These are phyloP conservation scores for Secale cereale DNA, from an alignment of 176 grass and related monocot species.

Conservation along the genomic window DNA sequence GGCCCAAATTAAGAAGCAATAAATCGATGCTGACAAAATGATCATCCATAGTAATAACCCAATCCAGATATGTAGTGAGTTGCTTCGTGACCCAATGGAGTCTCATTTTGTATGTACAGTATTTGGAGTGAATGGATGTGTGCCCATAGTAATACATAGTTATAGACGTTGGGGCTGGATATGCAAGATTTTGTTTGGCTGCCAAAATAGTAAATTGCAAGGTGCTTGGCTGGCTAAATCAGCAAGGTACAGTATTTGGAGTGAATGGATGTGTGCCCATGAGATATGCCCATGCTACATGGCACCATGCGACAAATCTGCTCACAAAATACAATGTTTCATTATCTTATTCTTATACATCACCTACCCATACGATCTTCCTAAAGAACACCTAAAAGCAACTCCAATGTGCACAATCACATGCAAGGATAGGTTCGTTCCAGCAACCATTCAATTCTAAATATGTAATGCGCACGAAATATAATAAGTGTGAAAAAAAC, in stretches of 20 bases:
- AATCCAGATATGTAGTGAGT: conserved; percentile 7
- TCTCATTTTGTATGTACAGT: conserved; percentile 2
- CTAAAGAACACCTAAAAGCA: neutral
- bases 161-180: neutral
- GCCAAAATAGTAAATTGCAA: neutral
- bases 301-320: neutral
- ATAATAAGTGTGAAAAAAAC: neutral
- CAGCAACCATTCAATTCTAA: neutral
- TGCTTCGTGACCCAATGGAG: neutral
- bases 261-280: neutral
- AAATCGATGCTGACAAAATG: neutral
- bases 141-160: no score
- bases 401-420: neutral
- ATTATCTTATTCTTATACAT: conserved; percentile 7
- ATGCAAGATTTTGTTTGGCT: conserved; percentile 1
- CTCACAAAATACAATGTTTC: neutral
- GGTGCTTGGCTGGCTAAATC: neutral
- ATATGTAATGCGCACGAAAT: neutral
- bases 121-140: no score
- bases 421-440: conserved; percentile 15
- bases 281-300: neutral
- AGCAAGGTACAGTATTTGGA: neutral
- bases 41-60: neutral
- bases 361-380: neutral
- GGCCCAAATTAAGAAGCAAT: conserved; percentile 7